Percentiles rank a stretch among this genome's conserved stretches.
Conservation (phyloP, 1,284 basidiomycete species). For the Agroathelia rolfsii region DNA sequence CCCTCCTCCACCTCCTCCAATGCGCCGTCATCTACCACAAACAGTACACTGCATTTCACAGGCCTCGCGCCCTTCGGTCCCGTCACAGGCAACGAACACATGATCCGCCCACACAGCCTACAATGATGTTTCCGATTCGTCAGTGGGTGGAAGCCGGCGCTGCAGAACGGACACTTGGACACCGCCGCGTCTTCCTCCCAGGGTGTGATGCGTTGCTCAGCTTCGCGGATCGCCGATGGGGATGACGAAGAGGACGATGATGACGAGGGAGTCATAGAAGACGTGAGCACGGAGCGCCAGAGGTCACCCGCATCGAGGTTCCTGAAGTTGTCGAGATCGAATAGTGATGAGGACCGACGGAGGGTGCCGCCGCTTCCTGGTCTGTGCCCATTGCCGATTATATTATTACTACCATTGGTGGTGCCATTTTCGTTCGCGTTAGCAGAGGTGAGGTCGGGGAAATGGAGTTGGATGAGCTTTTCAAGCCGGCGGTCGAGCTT, state of each 20-base stretch:
- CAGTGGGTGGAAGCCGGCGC: conserved; percentile 78
- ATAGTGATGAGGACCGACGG: conserved; percentile 50
- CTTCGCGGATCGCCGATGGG: no score
- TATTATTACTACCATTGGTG: conserved; percentile 7
- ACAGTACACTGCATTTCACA: conserved; percentile 65
- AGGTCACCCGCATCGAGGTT: conserved; percentile 52
- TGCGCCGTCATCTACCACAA: conserved; percentile 68
- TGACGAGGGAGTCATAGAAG: no score
- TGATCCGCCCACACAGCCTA: conserved; percentile 85
- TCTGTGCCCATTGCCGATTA: conserved; percentile 10
- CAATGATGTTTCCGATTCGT: conserved; percentile 96
- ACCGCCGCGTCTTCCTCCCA: conserved; percentile 84
- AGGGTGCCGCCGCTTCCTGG: conserved; percentile 13
- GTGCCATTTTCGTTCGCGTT: conserved; percentile 11
- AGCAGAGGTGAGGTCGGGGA: conserved; percentile 35
- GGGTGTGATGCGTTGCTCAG: conserved; percentile 88
- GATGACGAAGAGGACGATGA: no score
- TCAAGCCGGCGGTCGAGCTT: conserved; percentile 75
- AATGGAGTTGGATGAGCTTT: conserved; percentile 80
- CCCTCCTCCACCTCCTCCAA: conserved; percentile 83
- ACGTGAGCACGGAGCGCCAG: conserved; percentile 49
- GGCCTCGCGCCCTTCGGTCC: conserved; percentile 59
- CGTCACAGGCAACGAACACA: conserved; percentile 85
- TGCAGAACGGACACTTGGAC: conserved; percentile 66
- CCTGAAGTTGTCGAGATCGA: conserved; percentile 51